Evolutionary conservation across 495 filamentous ascomycete genomes (phyloP), one percentile per base, ranked within the genome.

Genomic region (Cairneyella variabilis): DNA sequence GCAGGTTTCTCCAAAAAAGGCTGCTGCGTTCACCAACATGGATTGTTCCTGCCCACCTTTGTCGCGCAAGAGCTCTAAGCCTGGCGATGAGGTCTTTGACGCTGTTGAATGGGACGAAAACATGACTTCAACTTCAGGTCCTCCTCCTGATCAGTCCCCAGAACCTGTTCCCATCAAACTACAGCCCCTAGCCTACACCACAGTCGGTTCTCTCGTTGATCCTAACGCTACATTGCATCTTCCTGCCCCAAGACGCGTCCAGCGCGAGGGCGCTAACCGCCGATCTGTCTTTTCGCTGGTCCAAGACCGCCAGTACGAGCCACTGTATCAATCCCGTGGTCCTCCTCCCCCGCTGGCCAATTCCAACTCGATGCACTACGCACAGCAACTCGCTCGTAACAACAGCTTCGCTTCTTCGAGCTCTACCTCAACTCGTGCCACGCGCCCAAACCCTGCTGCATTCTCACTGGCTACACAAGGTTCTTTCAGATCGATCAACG

Each of bases 131-230:
- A 22, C 38, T 2, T 5, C 51, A 34, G n/a, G n/a, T n/a, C n/a
- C n/a, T n/a, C n/a, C n/a, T n/a, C n/a, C n/a, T n/a, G n/a, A n/a
- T n/a, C n/a, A 50, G 8, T 65, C 63, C 2, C 60, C 63, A 43
- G 54, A 63, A 27, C 54, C 54, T 9, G 43, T 63, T 9, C 11
- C 44, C 0, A 26, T 55, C 22, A 52, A 52, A 30, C 60, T 54
- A 22, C 54, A 60, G 21, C 37, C 53, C 10, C n/a, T 63, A 6
- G 38, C 59, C 10, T 65, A 65, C 39, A 65, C 63, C 2, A 65
- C 63, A 1, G 63, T 65, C 23, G 63, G 63, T 4, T 65, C 63
- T n/a, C 26, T 63, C 7, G 60, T 59, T 26, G 57, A 65, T 42
- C 56, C 54, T 3, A 63, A 51, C 43, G 42, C 46, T 4, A 43